These are phyloP conservation scores for Syzygium jambos DNA, from an alignment of 345 rosid species.

Conservation along the genomic window DNA sequence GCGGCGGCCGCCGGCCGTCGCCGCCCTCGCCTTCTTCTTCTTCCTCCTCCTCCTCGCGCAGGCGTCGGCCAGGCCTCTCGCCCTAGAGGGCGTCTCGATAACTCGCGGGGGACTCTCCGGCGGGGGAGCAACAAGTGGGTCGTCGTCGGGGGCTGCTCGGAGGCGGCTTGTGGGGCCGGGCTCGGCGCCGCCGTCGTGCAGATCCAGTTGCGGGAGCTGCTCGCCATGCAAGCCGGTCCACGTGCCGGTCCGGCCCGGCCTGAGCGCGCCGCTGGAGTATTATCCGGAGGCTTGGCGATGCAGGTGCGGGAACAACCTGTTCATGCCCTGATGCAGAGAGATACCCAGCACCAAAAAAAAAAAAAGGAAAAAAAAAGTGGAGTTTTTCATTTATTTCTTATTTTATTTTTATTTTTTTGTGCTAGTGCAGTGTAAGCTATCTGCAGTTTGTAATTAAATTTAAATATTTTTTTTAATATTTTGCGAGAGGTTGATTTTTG, in stretches of 20 bases:
- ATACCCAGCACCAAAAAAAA: background rate
- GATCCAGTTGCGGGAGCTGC: slow-evolving; percentile 81
- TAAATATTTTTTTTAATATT: background rate
- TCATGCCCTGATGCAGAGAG: slow-evolving; percentile 43
- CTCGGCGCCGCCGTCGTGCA: slow-evolving; percentile 69
- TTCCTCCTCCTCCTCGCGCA: background rate
- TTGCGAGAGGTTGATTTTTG: background rate
- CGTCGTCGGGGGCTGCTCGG: slow-evolving; percentile 7
- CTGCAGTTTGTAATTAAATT: background rate
- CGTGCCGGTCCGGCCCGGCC: slow-evolving; percentile 78
- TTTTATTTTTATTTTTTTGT: background rate
- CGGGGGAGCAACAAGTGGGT: slow-evolving; percentile 9
- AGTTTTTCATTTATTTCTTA: background rate
- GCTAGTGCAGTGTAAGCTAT: background rate
- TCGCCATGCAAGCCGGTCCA: slow-evolving; percentile 82
- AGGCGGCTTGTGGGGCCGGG: slow-evolving; percentile 53
- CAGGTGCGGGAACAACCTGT: slow-evolving; percentile 77
- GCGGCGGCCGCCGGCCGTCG: background rate
- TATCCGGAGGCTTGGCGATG: slow-evolving; percentile 99
- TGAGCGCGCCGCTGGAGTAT: slow-evolving; percentile 65
- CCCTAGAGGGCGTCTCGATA: background rate
- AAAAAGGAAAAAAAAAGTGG: accelerated
- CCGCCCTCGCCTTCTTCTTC: background rate
- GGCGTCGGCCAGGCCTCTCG: background rate
- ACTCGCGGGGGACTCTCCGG: background rate